Base-by-base conservation (phyloP, 2,329 filamentous ascomycete genomes). In the Byssoonygena ceratinophila region DNA sequence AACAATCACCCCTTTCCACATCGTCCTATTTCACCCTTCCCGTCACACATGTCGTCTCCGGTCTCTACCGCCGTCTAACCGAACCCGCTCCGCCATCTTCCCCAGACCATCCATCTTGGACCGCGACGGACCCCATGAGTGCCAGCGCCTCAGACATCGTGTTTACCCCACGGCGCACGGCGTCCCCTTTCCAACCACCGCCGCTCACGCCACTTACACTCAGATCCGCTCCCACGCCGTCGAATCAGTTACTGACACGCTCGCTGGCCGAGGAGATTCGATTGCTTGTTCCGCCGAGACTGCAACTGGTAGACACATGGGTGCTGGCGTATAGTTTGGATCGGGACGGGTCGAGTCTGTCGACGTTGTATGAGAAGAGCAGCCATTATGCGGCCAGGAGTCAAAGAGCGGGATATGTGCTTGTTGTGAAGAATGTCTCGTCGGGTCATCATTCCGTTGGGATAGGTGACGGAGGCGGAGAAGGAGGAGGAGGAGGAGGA, bases 231-330 rank as follows among this genome's bases (percentile, higher is more conserved):
- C 71, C 75, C 16, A 60, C 70, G 16, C 76, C 75, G 32, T 82
- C 81, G 44, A 78, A 80, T 52, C 64, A 69, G 59, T 74, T 97
- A 50, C 75, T 98, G 52, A 84, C 78, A 16, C 73, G 75, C 46
- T 78, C 82, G 9, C 74, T 97, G 27, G 92, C 91, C 2, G 92
- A 97, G 71, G 92, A 97, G 72, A 95, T 97, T 53, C 79, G 92
- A 45, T 79, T 94, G 36, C 82, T 97, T 62, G 74, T 97, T 20
- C 92, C 92, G 0, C 82, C 94, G 59, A 78, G 92, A 46, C 71
- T 97, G 55, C 87, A 94, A 68, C 81, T 98, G 41, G 80, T 84
- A 55, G 90, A 96, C 60, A 81, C 84, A 56, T 98, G 92, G 92
- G 78, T 77, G 51, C 72, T 97, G 47, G 78, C 84, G 34, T 98